Percentiles rank a stretch among this genome's conserved stretches.
Conservation (phyloP, 371 early-diverging fungal species). For the Capillidium heterosporum region DNA sequence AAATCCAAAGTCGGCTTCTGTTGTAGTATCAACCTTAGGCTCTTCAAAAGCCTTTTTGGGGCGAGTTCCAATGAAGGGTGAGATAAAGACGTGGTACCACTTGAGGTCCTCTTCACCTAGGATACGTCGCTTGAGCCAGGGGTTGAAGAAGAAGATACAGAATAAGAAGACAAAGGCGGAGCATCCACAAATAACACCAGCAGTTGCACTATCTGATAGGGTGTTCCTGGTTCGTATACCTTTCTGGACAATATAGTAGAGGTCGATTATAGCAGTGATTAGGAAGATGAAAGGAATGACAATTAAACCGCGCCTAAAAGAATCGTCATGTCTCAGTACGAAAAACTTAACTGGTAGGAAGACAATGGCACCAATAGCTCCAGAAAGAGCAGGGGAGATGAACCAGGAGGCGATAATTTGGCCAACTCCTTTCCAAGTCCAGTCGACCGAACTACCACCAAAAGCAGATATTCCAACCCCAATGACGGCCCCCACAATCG, state of each 20-base stretch:
- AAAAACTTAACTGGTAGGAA: conserved; percentile 38
- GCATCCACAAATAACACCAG: conserved; percentile 35
- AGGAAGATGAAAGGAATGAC: conserved; percentile 63
- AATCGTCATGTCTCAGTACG: conserved; percentile 37
- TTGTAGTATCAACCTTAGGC: background rate
- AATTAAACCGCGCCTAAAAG: conserved; percentile 48
- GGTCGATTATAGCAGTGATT: conserved; percentile 39
- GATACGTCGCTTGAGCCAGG: conserved; percentile 44
- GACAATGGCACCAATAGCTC: conserved; percentile 38
- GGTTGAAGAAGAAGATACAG: conserved; percentile 35
- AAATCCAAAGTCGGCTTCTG: background rate
- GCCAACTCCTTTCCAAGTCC: conserved; percentile 49
- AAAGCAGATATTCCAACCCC: conserved; percentile 64
- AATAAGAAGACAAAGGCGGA: conserved; percentile 27
- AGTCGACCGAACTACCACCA: conserved; percentile 38
- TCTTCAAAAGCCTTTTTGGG: conserved; percentile 12
- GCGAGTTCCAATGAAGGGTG: conserved; percentile 24
- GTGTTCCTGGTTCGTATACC: conserved; percentile 28
- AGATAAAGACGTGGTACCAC: conserved; percentile 45
- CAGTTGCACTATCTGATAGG: conserved; percentile 11
- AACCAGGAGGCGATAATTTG: conserved; percentile 65
- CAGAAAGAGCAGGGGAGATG: conserved; percentile 48
- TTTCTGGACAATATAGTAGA: conserved; percentile 54
- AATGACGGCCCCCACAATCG: conserved; percentile 64
- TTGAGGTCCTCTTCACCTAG: conserved; percentile 35